Evolutionary conservation across 805 yeast species (phyloP), one percentile per base, ranked within the genome.

Genomic region (Metschnikowia borealis): DNA sequence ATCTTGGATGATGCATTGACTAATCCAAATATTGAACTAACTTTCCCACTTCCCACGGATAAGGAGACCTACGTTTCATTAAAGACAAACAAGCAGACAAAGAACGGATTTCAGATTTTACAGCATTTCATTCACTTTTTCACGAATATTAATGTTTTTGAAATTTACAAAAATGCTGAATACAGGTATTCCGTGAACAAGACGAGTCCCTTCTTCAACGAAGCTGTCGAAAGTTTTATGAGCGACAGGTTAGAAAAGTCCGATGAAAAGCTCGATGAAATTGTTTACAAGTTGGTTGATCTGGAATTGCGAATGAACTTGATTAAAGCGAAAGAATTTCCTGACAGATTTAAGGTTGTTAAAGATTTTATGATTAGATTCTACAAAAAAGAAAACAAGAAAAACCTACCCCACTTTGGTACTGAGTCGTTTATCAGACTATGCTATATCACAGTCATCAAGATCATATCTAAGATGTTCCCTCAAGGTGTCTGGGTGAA

Each of bases 401-500:
- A 62, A 46, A 73, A 70, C 54, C 61, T 72, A 54, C 78, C 78
- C 1, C 46, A 53, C 10, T 73, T 65, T 52, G 54, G 57, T 10
- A 53, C 65, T 15, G 51, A 57, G 10, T 55, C 57, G 38, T 66
- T 68, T 46, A 44, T 73, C n/a, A 56, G 68, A 38, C 40, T 70
- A 15, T 70, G 73, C 48, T 74, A 72, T 57, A 50, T 67, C 6
- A 73, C 78, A 3, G 69, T 71, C 11, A 69, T 73, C 48, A 57
- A 58, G 17, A 49, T 66, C 1, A 56, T 74, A 50, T 36, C 44
- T 6, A 67, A 66, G 50, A 70, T 74, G 71, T 74, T 73, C 51
- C 78, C 78, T 5, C 56, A 63, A 41, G 78, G 78, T 1, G 64
- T 74, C 15, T 74, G 76, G 75, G 64, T 66, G 42, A 70, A 65